These are phyloP conservation scores for Alternaria gansuensis DNA, from an alignment of 2,329 filamentous ascomycete genomes.

Conservation along the genomic window DNA sequence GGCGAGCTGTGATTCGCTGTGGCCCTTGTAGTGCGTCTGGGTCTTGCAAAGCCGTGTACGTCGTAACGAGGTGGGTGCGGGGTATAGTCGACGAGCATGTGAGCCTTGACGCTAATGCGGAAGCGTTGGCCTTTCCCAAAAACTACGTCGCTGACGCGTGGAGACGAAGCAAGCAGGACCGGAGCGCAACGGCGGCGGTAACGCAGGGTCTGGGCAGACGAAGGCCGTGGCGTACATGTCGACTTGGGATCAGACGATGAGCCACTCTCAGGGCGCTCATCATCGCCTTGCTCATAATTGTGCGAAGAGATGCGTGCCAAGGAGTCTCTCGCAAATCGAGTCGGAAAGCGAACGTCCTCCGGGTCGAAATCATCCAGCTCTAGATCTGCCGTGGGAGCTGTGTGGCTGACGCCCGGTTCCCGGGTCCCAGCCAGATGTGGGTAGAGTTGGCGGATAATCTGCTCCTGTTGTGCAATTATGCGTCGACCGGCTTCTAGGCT, in stretches of 20 bases:
- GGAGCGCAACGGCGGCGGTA: slow-evolving; percentile 61
- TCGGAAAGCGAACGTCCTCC: slow-evolving; percentile 50
- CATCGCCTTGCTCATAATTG: slow-evolving; percentile 30
- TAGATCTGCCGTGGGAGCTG: slow-evolving; percentile 34
- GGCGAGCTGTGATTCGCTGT: slow-evolving; percentile 11
- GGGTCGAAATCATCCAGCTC: slow-evolving; percentile 52
- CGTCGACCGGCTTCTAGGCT: slow-evolving; percentile 47
- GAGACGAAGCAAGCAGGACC: slow-evolving; percentile 55
- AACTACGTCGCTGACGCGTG: slow-evolving; percentile 58
- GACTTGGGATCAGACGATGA: slow-evolving; percentile 45
- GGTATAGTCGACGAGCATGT: slow-evolving; percentile 54
- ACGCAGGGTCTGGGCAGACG: slow-evolving; percentile 52
- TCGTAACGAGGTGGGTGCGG: slow-evolving; percentile 58
- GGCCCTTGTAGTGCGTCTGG: slow-evolving; percentile 26
- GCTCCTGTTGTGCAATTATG: slow-evolving; percentile 60
- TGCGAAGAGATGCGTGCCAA: slow-evolving; percentile 29
- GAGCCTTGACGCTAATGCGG: slow-evolving; percentile 56
- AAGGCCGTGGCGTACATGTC: slow-evolving; percentile 42
- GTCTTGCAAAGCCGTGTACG: slow-evolving; percentile 49
- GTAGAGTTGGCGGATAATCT: slow-evolving; percentile 58
- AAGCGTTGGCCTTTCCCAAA: slow-evolving; percentile 55
- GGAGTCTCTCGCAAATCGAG: slow-evolving; percentile 25
- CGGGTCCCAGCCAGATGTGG: slow-evolving; percentile 51
- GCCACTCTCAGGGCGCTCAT: slow-evolving; percentile 31
- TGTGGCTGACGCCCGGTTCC: slow-evolving; percentile 20